Conservation (phyloP, 129 eudicot genomes). For the Pittosporum tobira region DNA sequence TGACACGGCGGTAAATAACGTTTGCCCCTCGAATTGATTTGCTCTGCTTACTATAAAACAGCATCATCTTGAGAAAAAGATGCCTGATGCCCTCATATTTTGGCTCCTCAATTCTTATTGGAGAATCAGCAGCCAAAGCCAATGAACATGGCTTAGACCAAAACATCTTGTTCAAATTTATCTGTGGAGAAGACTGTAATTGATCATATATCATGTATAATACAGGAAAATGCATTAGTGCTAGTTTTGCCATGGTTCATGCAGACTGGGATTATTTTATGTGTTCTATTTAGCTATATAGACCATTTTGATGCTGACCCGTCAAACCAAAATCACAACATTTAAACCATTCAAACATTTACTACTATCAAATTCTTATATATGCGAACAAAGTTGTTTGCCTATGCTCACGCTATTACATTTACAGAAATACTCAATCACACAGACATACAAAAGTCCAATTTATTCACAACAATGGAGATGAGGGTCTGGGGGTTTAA, state of each 20-base stretch:
- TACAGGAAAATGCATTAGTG: not conserved
- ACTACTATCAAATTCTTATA: too few relatives aligned
- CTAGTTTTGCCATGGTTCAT: not conserved
- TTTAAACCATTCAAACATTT: too few relatives aligned
- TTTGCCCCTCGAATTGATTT: slow-evolving; percentile 72
- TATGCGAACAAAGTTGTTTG: not conserved
- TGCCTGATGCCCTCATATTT: slow-evolving; percentile 64
- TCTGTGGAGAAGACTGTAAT: slow-evolving; percentile 14
- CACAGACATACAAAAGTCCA: not conserved
- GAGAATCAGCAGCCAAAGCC: slow-evolving; percentile 54
- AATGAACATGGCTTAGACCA: slow-evolving; percentile 53
- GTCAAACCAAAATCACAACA: too few relatives aligned
- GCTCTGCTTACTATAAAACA: slow-evolving; percentile 87
- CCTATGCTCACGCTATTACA: not conserved
- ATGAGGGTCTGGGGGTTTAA: not conserved
- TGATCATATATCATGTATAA: too few relatives aligned
- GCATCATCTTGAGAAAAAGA: slow-evolving; percentile 55
- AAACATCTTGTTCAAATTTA: slow-evolving; percentile 50
- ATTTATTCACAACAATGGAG: not conserved
- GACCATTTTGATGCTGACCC: too few relatives aligned
- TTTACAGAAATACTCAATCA: not conserved
- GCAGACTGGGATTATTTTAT: too few relatives aligned
- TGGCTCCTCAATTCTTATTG: slow-evolving; percentile 43
- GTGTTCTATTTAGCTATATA: too few relatives aligned
- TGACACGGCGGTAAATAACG: slow-evolving; percentile 63